Conservation (phyloP, 179 eudicot genomes). For the Beta corolliflora region DNA sequence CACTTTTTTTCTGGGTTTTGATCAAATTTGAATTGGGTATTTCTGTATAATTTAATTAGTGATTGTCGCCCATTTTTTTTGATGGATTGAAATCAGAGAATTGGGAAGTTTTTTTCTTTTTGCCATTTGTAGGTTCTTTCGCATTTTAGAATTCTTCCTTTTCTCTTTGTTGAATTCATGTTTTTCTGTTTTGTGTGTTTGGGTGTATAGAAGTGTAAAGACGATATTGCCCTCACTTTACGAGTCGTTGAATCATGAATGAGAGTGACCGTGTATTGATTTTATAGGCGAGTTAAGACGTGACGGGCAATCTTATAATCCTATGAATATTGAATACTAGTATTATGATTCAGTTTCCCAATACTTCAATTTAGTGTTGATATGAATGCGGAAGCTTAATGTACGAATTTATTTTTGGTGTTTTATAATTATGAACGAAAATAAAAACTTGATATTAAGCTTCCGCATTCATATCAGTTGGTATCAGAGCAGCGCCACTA, state of each 20-base stretch:
- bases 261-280: slow-evolving; percentile 4
- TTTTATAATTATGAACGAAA: too few relatives aligned
- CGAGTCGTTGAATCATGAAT: not conserved
- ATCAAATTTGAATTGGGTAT: not conserved
- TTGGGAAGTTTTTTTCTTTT: not conserved
- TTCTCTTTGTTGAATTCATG: not conserved
- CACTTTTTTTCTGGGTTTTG: not conserved
- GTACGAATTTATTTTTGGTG: too few relatives aligned
- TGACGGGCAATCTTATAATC: slow-evolving; percentile 6
- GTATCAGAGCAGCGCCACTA: too few relatives aligned
- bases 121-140: too few relatives aligned
- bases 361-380: not conserved
- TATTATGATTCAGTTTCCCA: not conserved
- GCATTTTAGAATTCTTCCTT: not conserved
- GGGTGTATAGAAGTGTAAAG: not conserved
- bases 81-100: not conserved
- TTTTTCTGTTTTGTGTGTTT: too few relatives aligned
- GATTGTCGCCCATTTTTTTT: not conserved
- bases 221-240: not conserved
- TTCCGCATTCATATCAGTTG: too few relatives aligned
- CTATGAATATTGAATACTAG: not conserved
- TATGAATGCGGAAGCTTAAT: too few relatives aligned
- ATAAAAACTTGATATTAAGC: too few relatives aligned
- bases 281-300: slow-evolving; percentile 10
- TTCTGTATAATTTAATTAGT: not conserved